These are phyloP conservation scores for Backusella morwellensis DNA, from an alignment of 192 early-diverging fungal genomes.

Conservation along the genomic window DNA sequence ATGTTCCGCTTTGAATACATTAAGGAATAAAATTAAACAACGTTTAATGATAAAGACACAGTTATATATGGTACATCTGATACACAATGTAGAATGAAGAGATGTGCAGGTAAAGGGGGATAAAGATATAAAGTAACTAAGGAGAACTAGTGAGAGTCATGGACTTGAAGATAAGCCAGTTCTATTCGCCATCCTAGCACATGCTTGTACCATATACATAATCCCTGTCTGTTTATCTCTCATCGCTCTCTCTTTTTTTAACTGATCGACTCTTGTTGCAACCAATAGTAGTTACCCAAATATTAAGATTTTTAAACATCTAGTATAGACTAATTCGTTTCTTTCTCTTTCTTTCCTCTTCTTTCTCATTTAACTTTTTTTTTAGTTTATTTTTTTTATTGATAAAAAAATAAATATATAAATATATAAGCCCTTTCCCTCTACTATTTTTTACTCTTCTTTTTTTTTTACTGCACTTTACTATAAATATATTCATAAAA, in stretches of 20 bases:
- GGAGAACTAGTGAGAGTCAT: neutral
- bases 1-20: neutral
- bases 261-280: neutral
- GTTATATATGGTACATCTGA: too few species aligned
- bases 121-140: neutral
- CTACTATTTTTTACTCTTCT: neutral
- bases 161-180: neutral
- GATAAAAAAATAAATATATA: neutral
- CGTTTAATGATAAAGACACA: neutral
- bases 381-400: conserved; percentile 1
- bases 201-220: conserved; percentile 1
- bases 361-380: neutral
- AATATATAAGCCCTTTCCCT: neutral
- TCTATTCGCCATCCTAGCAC: conserved; percentile 6
- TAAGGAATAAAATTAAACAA: neutral
- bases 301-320: neutral
- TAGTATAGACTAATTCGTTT: neutral
- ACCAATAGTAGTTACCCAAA: neutral
- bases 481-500: conserved; percentile 4
- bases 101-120: neutral
- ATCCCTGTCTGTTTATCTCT: neutral
- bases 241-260: neutral
- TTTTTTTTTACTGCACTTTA: neutral
- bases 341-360: neutral
- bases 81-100: neutral